phyloP scores from a whole-genome alignment of 768 basidiomycete species.

The Boletus coccyginus region DNA sequence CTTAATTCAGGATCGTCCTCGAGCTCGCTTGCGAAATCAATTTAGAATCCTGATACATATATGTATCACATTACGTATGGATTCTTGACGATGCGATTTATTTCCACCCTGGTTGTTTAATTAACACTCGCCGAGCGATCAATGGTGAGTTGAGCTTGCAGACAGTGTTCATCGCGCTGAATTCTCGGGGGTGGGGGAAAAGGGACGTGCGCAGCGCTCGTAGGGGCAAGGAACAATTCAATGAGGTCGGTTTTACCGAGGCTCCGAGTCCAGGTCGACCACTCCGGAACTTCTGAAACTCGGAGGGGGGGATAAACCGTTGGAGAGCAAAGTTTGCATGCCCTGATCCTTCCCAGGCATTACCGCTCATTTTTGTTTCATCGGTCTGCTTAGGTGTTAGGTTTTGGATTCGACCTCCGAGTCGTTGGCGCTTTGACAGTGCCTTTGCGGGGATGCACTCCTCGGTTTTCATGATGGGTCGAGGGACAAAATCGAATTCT shows the following conservation, averaged over 20 bases:
- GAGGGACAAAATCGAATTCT: neutral
- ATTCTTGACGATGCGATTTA: neutral
- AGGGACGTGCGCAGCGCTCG: neutral
- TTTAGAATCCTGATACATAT: neutral
- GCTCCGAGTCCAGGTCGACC: neutral
- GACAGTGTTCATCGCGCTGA: slow-evolving; percentile 2
- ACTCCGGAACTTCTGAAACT: neutral
- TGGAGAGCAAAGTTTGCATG: neutral
- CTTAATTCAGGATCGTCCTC: neutral
- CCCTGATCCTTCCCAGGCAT: neutral
- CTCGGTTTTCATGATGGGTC: neutral
- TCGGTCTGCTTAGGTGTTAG: neutral
- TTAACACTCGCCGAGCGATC: neutral
- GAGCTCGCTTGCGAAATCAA: neutral
- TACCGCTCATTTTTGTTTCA: neutral
- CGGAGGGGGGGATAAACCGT: neutral
- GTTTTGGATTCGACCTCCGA: neutral
- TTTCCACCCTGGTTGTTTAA: neutral
- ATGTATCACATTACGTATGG: neutral
- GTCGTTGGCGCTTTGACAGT: neutral
- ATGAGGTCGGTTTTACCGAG: neutral
- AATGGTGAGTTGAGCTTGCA: neutral
- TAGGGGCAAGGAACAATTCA: neutral
- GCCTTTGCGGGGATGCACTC: neutral
- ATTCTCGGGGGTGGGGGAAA: neutral